These are phyloP conservation scores for Ustilago esculenta DNA, from an alignment of 1,284 basidiomycete species.

Conservation along the genomic window DNA sequence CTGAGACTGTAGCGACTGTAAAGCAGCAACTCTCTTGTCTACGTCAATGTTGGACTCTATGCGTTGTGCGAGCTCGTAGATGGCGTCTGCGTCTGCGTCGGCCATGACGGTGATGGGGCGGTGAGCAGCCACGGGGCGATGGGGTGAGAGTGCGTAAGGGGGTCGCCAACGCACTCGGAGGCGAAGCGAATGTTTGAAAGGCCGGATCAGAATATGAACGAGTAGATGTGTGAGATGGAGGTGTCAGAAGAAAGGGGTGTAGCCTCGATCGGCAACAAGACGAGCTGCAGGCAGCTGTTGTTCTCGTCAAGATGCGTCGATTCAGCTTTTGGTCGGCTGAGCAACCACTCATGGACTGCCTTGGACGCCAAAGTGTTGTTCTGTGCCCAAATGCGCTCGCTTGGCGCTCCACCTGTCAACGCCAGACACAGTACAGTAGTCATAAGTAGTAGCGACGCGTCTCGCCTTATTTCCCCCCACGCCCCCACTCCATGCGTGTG, in stretches of 20 bases:
- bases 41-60: conserved; percentile 45
- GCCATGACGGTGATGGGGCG: conserved; percentile 26
- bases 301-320: too few species aligned
- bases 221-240: too few species aligned
- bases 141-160: too few species aligned
- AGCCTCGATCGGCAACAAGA: neutral
- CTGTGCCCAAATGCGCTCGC: neutral
- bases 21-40: conserved; percentile 40
- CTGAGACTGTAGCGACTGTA: conserved; percentile 35
- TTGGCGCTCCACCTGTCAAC: neutral
- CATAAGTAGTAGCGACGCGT: too few species aligned
- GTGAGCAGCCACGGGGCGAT: too few species aligned
- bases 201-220: too few species aligned
- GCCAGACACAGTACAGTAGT: conserved; percentile 2
- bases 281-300: too few species aligned
- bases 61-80: conserved; percentile 42
- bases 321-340: too few species aligned
- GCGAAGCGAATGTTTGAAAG: too few species aligned
- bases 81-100: conserved; percentile 39
- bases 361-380: conserved; percentile 14
- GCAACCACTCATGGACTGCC: too few species aligned
- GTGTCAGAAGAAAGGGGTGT: neutral
- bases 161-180: too few species aligned
- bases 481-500: neutral
- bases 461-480: neutral